Base-by-base conservation (phyloP, 2,329 filamentous ascomycete species). In the Fusarium heterosporum region DNA sequence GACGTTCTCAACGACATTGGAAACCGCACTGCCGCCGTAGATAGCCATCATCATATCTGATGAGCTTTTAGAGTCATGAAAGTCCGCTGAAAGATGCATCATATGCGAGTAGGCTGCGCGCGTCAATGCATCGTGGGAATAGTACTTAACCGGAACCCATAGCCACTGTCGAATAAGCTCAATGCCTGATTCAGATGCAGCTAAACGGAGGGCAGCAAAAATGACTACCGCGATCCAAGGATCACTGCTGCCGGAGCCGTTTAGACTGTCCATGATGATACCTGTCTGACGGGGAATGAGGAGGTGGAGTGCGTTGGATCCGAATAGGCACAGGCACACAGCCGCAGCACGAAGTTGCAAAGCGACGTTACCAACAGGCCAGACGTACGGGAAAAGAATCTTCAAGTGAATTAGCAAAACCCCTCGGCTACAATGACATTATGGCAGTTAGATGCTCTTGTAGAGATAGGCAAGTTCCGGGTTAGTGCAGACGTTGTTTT, bases 201-300 rank as follows among this genome's bases (percentile, higher is more conserved):
- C 75, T n/a, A 88, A 75, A 51, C 83, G 82, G 29, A 88, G 78
- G 9, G 74, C 73, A 12, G 84, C 84, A 61, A 86, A 87, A 17
- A 85, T 75, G 19, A 82, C 61, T 4, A 87, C 83, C 25, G 86
- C 82, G 5, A 80, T 64, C 85, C 85, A 87, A 2, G 83, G 81
- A 51, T 80, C 83, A 56, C 76, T 81, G 41, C 81, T 77, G 40
- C 84, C 82, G 34, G 73, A 76, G 10, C 82, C 80, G 29, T 83
- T 83, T 22, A 96, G 79, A 61, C 86, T 86, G 72, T 96, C 88
- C 66, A 92, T 89, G 65, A 97, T 89, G 58, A 92, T 87, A 66
- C 93, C 93, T 30, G 95, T 87, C 74, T 96, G 92, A 19, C 91
- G 86, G n/a, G 93, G 93, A 30, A 93, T 87, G 40, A 96, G 79